These are phyloP conservation scores for Discostella stelligera DNA, from an alignment of 352 stramenopile species.

Conservation along the genomic window DNA sequence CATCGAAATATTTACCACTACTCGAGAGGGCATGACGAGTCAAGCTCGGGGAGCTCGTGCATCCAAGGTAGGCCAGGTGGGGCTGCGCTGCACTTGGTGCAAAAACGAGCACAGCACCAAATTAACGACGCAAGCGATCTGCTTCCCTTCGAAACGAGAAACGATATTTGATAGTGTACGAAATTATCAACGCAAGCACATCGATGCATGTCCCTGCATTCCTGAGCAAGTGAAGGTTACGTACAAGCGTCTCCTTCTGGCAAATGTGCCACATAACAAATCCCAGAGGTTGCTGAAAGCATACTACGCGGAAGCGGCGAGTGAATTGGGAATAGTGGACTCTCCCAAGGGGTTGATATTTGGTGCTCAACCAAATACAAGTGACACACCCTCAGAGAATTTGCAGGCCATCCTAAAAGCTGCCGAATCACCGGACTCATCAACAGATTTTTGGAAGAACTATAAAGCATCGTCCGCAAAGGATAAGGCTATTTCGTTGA, in stretches of 20 bases:
- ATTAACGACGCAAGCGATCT: constrained; percentile 55
- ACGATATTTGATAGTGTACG: constrained; percentile 75
- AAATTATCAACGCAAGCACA: constrained; percentile 69
- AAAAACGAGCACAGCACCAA: constrained; percentile 41
- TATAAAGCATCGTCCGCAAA: constrained; percentile 2
- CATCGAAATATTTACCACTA: constrained; percentile 41
- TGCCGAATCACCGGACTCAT: neutral
- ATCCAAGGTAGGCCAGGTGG: constrained; percentile 56
- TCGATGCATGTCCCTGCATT: constrained; percentile 52
- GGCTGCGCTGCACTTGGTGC: constrained; percentile 67
- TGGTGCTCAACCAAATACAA: constrained; percentile 42
- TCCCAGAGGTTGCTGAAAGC: constrained; percentile 33
- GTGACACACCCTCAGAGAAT: constrained; percentile 19
- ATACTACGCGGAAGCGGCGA: constrained; percentile 69
- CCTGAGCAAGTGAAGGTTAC: constrained; percentile 42
- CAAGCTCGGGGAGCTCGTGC: constrained; percentile 36
- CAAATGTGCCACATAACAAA: constrained; percentile 33
- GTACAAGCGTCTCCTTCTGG: constrained; percentile 43
- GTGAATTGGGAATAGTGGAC: constrained; percentile 60
- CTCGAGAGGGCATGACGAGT: constrained; percentile 1
- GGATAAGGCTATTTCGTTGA: constrained; percentile 25
- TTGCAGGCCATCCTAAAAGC: constrained; percentile 8
- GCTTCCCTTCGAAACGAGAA: constrained; percentile 57
- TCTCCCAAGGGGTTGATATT: constrained; percentile 65
- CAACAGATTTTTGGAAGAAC: constrained; percentile 1